A percentile compares a stretch with the other conserved stretches of the same genome.
phyloP scores from a whole-genome alignment of 106 monocot species.

The Dendrobium officinale region DNA sequence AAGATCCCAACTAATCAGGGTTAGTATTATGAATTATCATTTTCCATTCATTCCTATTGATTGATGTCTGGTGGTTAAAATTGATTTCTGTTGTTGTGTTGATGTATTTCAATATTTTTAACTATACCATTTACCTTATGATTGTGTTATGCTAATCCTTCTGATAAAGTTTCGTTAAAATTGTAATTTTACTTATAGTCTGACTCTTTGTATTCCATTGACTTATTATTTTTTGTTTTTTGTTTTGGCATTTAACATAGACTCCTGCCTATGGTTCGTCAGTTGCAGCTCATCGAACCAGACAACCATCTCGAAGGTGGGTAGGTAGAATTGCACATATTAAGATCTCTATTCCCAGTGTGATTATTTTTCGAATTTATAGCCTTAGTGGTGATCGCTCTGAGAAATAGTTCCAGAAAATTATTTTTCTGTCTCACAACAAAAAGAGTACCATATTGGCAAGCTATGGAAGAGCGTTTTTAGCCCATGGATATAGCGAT shows the following conservation, averaged over 20 bases:
- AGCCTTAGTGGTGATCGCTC: too few relatives aligned
- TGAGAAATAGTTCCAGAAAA: neutral
- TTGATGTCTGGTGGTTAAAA: neutral
- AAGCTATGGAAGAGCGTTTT: neutral
- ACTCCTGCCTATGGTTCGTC: constrained; percentile 39
- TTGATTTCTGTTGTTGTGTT: neutral
- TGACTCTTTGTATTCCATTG: neutral
- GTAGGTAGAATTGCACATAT: constrained; percentile 1
- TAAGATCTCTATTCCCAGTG: neutral
- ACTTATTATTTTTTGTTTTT: neutral
- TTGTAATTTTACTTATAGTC: neutral
- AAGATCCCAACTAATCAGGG: neutral
- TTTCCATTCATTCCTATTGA: neutral
- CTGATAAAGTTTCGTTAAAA: neutral
- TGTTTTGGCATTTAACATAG: constrained; percentile 12
- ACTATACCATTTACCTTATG: neutral
- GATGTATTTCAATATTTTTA: neutral
- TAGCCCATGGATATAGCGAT: neutral
- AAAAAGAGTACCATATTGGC: too few relatives aligned
- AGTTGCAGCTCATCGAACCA: constrained; percentile 24
- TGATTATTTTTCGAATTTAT: neutral
- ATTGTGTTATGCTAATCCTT: neutral
- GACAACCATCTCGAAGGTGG: constrained; percentile 43
- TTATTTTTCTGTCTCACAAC: neutral
- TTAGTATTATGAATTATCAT: neutral